Percentiles rank a stretch among this genome's conserved stretches.
These are phyloP conservation scores for Platismatia glauca DNA, from an alignment of 495 filamentous ascomycete genomes.

Conservation along the genomic window DNA sequence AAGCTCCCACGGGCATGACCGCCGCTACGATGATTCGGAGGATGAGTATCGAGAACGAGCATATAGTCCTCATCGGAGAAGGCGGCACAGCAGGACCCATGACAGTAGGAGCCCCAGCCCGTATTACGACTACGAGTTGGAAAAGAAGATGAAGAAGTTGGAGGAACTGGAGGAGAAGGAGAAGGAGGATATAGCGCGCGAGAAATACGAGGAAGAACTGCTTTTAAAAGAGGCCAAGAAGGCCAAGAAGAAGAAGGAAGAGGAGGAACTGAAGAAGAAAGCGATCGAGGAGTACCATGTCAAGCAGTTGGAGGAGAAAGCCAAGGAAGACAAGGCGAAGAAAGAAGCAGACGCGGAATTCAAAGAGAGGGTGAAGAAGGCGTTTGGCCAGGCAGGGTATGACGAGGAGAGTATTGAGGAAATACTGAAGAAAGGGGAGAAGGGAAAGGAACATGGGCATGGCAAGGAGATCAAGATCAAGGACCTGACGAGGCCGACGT, in stretches of 20 bases:
- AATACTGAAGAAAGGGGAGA: constrained; percentile 16
- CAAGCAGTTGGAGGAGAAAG: constrained; percentile 18
- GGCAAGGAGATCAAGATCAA: constrained; percentile 11
- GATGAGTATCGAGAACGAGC: constrained; percentile 20
- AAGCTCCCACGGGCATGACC: constrained; percentile 5
- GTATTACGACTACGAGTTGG: constrained; percentile 15
- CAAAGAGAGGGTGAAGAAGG: constrained; percentile 13
- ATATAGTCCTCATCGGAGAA: constrained; percentile 5
- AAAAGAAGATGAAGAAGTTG: constrained; percentile 19
- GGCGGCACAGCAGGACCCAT: constrained; percentile 3
- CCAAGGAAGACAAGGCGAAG: constrained; percentile 24
- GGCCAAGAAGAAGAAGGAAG: constrained; percentile 21
- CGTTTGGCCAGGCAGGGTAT: constrained; percentile 19
- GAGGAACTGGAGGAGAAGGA: constrained; percentile 22
- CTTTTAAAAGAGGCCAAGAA: constrained; percentile 20
- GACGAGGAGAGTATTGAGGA: constrained; percentile 21
- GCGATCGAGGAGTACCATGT: constrained; percentile 19
- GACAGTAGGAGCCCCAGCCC: constrained; percentile 17
- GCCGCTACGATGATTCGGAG: constrained; percentile 9
- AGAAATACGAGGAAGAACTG: constrained; percentile 19
- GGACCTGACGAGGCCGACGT: constrained; percentile 31
- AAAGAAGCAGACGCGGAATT: constrained; percentile 20
- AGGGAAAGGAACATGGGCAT: constrained; percentile 3
- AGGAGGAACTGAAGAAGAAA: constrained; percentile 19
- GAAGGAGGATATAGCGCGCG: constrained; percentile 10